Evolutionary conservation across 208 protist species (phyloP).

Genomic region (Porcisia deanei): DNA sequence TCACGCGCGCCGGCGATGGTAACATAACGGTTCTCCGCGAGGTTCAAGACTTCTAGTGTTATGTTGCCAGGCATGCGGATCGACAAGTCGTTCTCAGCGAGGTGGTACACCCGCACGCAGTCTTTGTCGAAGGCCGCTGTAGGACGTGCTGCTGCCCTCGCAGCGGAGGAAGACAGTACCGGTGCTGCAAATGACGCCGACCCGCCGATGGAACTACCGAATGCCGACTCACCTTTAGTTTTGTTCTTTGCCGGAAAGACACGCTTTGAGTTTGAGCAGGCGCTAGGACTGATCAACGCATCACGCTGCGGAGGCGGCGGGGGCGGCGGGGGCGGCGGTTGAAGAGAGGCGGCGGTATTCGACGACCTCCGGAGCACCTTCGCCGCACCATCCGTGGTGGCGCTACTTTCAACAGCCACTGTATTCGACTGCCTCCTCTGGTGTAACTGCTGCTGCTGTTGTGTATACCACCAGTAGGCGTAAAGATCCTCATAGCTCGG

Average conservation of each 20-base stretch:
- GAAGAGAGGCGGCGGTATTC: background rate
- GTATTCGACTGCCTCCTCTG: background rate
- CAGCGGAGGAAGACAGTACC: constrained; percentile 23
- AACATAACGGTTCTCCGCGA: constrained; percentile 69
- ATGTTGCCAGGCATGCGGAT: constrained; percentile 86
- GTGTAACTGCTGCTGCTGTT: constrained; percentile 12
- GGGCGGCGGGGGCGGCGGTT: background rate
- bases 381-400: background rate
- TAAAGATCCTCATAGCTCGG: constrained; percentile 84
- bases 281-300: constrained; percentile 19
- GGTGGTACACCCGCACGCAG: constrained; percentile 64
- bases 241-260: constrained; percentile 23
- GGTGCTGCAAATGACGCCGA: constrained; percentile 7
- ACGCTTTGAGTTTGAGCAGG: constrained; percentile 24
- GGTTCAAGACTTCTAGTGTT: constrained; percentile 77
- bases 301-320: constrained; percentile 21
- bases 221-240: constrained; percentile 16
- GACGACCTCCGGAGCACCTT: background rate
- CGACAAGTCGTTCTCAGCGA: constrained; percentile 36
- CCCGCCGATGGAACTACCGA: background rate
- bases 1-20: constrained; percentile 63
- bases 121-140: constrained; percentile 69
- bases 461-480: constrained; percentile 48
- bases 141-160: constrained; percentile 39
- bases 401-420: background rate